Evolutionary conservation across 1,284 basidiomycete species (phyloP).

Genomic region (Fomitopsis betulina): DNA sequence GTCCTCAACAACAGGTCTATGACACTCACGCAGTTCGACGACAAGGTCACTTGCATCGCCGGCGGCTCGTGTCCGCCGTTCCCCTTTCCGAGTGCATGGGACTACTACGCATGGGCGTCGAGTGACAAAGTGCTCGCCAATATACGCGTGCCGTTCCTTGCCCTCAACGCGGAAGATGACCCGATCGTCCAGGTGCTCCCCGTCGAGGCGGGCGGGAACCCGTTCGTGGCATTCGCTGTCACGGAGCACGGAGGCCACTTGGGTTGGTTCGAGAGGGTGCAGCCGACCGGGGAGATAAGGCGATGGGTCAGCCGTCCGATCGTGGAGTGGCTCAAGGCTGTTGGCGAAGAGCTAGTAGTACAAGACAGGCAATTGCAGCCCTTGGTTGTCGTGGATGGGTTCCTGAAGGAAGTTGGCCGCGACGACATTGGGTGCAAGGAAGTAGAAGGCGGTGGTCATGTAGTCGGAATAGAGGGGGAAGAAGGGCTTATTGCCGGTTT

Average conservation of each 20-base stretch:
- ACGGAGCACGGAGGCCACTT: slow-evolving; percentile 89
- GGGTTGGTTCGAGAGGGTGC: slow-evolving; percentile 83
- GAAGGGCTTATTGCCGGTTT: slow-evolving; percentile 39
- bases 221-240: slow-evolving; percentile 66
- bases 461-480: slow-evolving; percentile 34
- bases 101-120: slow-evolving; percentile 80
- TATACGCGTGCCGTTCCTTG: slow-evolving; percentile 71
- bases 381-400: slow-evolving; percentile 49
- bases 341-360: slow-evolving; percentile 47
- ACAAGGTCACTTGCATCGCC: slow-evolving; percentile 64
- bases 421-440: slow-evolving; percentile 46
- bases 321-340: slow-evolving; percentile 68
- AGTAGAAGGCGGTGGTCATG: slow-evolving; percentile 31
- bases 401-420: slow-evolving; percentile 50
- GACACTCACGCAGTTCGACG: slow-evolving; percentile 59
- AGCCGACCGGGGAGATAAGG: slow-evolving; percentile 38
- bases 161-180: slow-evolving; percentile 89
- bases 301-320: slow-evolving; percentile 74
- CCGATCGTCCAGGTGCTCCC: slow-evolving; percentile 75
- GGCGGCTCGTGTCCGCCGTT: slow-evolving; percentile 80
- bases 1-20: slow-evolving; percentile 47
- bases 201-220: slow-evolving; percentile 52
- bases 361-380: slow-evolving; percentile 29
- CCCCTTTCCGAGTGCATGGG: slow-evolving; percentile 71
- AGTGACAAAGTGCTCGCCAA: slow-evolving; percentile 49